Percentiles rank a stretch among this genome's conserved stretches.
phyloP scores from a whole-genome alignment of 2,329 filamentous ascomycete species.

The Zymoseptoria crescenta region DNA sequence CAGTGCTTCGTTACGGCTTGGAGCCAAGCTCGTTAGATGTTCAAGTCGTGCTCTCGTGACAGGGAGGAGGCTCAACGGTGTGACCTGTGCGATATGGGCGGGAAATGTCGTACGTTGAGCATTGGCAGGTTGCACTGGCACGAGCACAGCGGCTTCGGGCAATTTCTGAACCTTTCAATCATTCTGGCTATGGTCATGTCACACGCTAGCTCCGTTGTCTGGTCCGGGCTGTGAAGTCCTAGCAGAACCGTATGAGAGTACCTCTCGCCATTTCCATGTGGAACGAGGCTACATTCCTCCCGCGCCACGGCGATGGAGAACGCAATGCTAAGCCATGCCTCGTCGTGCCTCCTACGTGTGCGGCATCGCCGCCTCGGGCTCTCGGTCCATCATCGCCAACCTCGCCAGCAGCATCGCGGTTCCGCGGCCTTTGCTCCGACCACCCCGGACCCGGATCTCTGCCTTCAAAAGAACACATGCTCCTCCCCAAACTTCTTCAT shows the following conservation, averaged over 20 bases:
- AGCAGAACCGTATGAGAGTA: background rate
- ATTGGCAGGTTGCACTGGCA: too few species aligned
- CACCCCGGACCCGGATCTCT: background rate
- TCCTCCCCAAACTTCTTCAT: slow-evolving; percentile 18
- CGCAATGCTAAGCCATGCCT: background rate
- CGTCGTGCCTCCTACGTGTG: too few species aligned
- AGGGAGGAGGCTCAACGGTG: background rate
- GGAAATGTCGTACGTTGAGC: background rate
- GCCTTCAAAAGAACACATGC: background rate
- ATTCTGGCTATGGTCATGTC: too few species aligned
- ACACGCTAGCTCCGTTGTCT: too few species aligned
- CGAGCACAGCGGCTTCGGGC: too few species aligned
- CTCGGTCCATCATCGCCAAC: too few species aligned
- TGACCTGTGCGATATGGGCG: background rate
- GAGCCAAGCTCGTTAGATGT: background rate
- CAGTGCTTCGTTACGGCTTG: background rate
- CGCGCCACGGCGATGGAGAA: background rate
- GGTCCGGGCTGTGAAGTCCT: too few species aligned
- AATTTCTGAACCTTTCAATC: too few species aligned
- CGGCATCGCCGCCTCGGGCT: too few species aligned
- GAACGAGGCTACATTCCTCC: background rate
- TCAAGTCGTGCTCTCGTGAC: background rate
- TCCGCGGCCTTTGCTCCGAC: too few species aligned
- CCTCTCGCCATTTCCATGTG: background rate
- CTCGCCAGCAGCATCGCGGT: too few species aligned